Evolutionary conservation across 2,329 filamentous ascomycete genomes (phyloP).

Genomic region (Penicillium glabrum): DNA sequence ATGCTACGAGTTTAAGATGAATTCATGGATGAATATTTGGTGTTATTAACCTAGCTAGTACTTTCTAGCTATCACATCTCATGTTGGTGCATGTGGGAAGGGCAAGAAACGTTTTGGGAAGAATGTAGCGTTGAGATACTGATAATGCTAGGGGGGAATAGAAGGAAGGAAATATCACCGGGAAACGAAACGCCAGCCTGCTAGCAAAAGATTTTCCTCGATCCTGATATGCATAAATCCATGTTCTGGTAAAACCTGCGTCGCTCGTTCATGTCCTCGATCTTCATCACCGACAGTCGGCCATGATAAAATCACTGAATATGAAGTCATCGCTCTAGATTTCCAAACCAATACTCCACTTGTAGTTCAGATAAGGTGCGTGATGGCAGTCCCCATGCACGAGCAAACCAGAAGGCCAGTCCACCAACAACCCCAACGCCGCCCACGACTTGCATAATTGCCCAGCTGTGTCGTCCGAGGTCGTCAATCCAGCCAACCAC

Average conservation of each 20-base stretch:
- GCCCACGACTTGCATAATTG: conserved; percentile 71
- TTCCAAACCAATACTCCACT: conserved; percentile 25
- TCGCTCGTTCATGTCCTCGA: not conserved
- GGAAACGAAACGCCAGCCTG: conserved; percentile 2
- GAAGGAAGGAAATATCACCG: not conserved
- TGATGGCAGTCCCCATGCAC: conserved; percentile 39
- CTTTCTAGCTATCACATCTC: not conserved
- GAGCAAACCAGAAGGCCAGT: conserved; percentile 63
- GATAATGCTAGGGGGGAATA: not conserved
- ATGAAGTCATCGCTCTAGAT: conserved; percentile 13
- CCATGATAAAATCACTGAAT: not conserved
- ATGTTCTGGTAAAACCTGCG: not conserved
- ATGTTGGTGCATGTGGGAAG: not conserved
- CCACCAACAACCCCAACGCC: conserved; percentile 73
- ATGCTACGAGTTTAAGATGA: too few species aligned
- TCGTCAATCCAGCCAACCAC: conserved; percentile 69
- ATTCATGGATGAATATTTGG: not conserved
- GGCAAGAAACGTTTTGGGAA: not conserved
- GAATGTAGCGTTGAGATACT: not conserved
- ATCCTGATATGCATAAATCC: not conserved
- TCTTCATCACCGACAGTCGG: not conserved
- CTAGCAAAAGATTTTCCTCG: not conserved
- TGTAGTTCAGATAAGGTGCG: conserved; percentile 33
- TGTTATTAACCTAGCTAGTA: not conserved
- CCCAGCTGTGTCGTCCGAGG: conserved; percentile 63